These are phyloP conservation scores for Pyrenochaeta sp. DNA, from an alignment of 2,329 filamentous ascomycete genomes.

Conservation along the genomic window DNA sequence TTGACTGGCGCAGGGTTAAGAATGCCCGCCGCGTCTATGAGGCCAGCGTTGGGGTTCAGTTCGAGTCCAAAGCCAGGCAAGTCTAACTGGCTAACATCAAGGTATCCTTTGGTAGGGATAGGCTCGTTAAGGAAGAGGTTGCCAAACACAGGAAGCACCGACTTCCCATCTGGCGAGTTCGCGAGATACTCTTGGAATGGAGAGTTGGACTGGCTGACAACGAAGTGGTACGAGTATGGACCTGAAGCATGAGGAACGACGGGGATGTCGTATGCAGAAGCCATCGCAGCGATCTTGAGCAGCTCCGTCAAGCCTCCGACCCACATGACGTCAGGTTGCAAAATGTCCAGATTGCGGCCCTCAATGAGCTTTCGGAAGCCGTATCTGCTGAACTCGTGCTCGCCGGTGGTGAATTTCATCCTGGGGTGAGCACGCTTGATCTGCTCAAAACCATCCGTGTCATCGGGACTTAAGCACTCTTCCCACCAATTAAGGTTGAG, in stretches of 20 bases:
- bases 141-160: constrained; percentile 89
- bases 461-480: constrained; percentile 89
- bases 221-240: constrained; percentile 95
- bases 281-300: constrained; percentile 87
- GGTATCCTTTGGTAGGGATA: constrained; percentile 81
- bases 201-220: constrained; percentile 89
- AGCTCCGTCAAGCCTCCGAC: constrained; percentile 91
- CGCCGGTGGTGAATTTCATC: constrained; percentile 93
- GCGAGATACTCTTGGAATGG: constrained; percentile 97
- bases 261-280: constrained; percentile 90
- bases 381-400: constrained; percentile 94
- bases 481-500: constrained; percentile 98
- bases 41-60: constrained; percentile 79
- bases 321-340: constrained; percentile 98
- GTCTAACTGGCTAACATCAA: constrained; percentile 81
- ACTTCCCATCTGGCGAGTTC: constrained; percentile 90
- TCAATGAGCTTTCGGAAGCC: constrained; percentile 95
- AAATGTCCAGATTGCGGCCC: constrained; percentile 88
- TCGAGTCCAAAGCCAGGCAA: constrained; percentile 92
- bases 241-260: constrained; percentile 95
- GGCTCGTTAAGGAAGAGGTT: constrained; percentile 91
- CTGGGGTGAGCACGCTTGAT: constrained; percentile 91
- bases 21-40: constrained; percentile 79
- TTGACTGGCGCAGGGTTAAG: constrained; percentile 69
- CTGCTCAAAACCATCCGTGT: constrained; percentile 87